Evolutionary conservation across 345 rosid species (phyloP).

Genomic region (Tarenaya hassleriana): DNA sequence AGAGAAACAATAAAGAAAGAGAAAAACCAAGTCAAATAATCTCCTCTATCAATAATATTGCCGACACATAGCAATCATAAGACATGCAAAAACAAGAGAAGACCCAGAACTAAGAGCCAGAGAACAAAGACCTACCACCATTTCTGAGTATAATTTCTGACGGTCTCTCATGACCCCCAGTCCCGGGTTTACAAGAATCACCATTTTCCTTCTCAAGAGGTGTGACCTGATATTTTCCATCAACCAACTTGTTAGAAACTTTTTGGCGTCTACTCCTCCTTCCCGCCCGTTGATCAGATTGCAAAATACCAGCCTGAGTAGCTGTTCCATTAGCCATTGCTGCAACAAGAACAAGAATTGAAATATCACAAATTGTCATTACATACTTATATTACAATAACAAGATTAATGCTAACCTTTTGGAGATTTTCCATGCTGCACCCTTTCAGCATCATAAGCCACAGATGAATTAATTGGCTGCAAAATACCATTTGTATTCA

Average conservation of each 20-base stretch:
- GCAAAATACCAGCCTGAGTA: conserved; percentile 39
- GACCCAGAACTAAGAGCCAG: conserved; percentile 9
- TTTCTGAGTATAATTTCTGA: conserved; percentile 24
- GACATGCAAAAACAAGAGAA: background rate
- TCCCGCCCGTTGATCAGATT: conserved; percentile 47
- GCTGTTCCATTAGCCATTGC: conserved; percentile 33
- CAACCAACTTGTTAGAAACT: conserved; percentile 46
- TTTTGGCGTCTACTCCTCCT: conserved; percentile 75
- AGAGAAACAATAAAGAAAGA: background rate
- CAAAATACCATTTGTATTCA: conserved; percentile 28
- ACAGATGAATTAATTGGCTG: conserved; percentile 23
- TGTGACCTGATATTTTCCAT: conserved; percentile 38
- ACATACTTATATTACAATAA: background rate
- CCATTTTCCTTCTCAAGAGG: conserved; percentile 45
- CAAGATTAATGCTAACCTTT: conserved; percentile 40
- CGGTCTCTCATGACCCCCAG: conserved; percentile 21
- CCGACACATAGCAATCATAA: background rate
- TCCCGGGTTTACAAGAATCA: conserved; percentile 32
- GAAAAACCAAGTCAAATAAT: conserved; percentile 4
- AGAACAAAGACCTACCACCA: conserved; percentile 34
- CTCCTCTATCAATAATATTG: conserved; percentile 1
- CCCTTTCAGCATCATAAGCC: conserved; percentile 22
- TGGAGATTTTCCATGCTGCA: conserved; percentile 30
- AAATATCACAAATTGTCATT: too few species aligned
- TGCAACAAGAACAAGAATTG: too few species aligned